phyloP scores from a whole-genome alignment of 2,329 filamentous ascomycete genomes.

The Stemphylium beticola region DNA sequence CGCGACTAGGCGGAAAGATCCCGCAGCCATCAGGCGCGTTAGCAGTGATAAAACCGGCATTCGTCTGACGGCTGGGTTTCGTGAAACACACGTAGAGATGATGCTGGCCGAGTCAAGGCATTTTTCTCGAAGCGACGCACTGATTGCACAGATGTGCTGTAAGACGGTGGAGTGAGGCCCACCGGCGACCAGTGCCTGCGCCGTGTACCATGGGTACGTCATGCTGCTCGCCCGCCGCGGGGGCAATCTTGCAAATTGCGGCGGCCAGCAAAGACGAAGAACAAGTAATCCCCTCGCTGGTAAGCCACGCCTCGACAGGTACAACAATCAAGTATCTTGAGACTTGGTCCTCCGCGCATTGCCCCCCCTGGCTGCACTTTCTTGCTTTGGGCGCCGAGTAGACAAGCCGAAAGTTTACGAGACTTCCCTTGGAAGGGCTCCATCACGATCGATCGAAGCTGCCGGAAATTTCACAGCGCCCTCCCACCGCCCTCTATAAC shows the following conservation, averaged over 20 bases:
- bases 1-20: slow-evolving; percentile 8
- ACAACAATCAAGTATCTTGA: slow-evolving; percentile 19
- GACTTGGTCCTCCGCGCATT: neutral
- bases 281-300: slow-evolving; percentile 2
- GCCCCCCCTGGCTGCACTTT: slow-evolving; percentile 7
- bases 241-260: slow-evolving; percentile 19
- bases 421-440: slow-evolving; percentile 5
- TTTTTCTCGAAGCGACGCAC: neutral
- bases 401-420: slow-evolving; percentile 7
- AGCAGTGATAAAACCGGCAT: slow-evolving; percentile 1
- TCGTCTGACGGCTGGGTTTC: slow-evolving; percentile 1
- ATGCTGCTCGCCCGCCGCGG: slow-evolving; percentile 12
- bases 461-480: slow-evolving; percentile 15
- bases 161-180: slow-evolving; percentile 13
- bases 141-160: slow-evolving; percentile 4
- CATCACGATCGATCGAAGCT: slow-evolving; percentile 18
- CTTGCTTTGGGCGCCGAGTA: slow-evolving; percentile 5
- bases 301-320: slow-evolving; percentile 8
- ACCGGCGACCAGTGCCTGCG: slow-evolving; percentile 6
- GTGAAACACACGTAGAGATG: slow-evolving; percentile 10
- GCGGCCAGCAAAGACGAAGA: slow-evolving; percentile 5
- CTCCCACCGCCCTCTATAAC: slow-evolving; percentile 11
- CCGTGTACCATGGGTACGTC: slow-evolving; percentile 15
- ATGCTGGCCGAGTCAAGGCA: slow-evolving; percentile 5
- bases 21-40: slow-evolving; percentile 3